These are phyloP conservation scores for Massariosphaeria phaeospora DNA, from an alignment of 495 filamentous ascomycete genomes.

Conservation along the genomic window DNA sequence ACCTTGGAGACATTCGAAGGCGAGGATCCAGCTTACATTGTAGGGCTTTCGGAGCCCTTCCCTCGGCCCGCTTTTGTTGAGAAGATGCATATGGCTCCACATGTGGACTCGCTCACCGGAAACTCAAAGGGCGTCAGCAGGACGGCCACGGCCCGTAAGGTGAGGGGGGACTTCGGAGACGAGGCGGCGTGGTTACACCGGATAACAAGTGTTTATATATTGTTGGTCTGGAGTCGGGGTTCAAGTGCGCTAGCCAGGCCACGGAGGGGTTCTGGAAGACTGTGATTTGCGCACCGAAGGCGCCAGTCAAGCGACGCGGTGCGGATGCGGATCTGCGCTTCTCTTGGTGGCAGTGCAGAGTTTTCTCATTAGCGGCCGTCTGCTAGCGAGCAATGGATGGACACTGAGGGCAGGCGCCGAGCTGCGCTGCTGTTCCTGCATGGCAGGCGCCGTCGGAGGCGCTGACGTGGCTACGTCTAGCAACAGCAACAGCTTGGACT, in stretches of 20 bases:
- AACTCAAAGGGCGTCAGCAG: neutral
- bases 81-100: neutral
- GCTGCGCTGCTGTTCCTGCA: conserved; percentile 32
- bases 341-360: conserved; percentile 1
- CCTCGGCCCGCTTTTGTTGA: neutral
- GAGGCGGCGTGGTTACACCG: conserved; percentile 8
- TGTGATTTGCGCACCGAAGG: neutral
- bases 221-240: conserved; percentile 19
- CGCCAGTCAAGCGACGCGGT: conserved; percentile 2
- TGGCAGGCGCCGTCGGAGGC: conserved; percentile 16
- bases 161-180: neutral
- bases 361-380: no score
- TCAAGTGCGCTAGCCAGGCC: neutral
- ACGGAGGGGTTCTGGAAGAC: conserved; percentile 11
- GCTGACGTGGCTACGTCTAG: conserved; percentile 31
- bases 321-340: neutral
- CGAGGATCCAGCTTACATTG: neutral
- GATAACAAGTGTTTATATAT: conserved; percentile 29
- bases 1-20: no score
- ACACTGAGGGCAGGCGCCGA: conserved; percentile 2
- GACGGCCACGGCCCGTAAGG: conserved; percentile 5
- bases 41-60: neutral
- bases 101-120: conserved; percentile 1
- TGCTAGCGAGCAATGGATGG: no score
- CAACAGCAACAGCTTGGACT: neutral